Conservation (phyloP, 2,329 filamentous ascomycete genomes). For the Anthostomella pinea region DNA sequence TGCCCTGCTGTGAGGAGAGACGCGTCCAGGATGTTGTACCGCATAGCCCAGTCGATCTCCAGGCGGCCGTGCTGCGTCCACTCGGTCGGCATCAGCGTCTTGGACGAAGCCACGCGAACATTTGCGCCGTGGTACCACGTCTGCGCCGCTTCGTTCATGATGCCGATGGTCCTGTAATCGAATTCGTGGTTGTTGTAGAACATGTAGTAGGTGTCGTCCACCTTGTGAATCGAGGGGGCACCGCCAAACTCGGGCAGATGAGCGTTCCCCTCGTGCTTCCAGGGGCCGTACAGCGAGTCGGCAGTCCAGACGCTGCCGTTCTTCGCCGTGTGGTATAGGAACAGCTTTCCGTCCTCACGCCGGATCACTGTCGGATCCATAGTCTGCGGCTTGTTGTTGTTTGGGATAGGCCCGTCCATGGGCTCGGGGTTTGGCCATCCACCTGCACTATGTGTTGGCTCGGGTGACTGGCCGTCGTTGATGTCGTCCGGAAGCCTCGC, state of each 20-base stretch:
- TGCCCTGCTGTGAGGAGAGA: conserved; percentile 15
- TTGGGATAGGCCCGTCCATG: conserved; percentile 21
- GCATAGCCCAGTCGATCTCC: conserved; percentile 19
- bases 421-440: conserved; percentile 18
- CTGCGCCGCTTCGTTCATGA: conserved; percentile 14
- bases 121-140: conserved; percentile 15
- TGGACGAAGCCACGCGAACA: conserved; percentile 17
- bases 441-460: conserved; percentile 1
- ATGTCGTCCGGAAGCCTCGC: background rate
- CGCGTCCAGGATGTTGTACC: conserved; percentile 24
- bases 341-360: conserved; percentile 21
- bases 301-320: conserved; percentile 23
- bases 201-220: conserved; percentile 22
- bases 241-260: conserved; percentile 17
- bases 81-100: conserved; percentile 17
- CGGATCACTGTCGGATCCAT: conserved; percentile 21
- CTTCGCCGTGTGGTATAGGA: conserved; percentile 23
- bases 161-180: conserved; percentile 16
- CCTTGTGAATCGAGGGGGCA: conserved; percentile 15
- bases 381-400: conserved; percentile 20
- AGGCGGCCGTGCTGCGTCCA: conserved; percentile 20
- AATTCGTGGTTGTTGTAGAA: conserved; percentile 24
- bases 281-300: conserved; percentile 22
- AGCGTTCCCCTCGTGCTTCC: conserved; percentile 16
- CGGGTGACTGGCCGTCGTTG: too few species aligned